These are phyloP conservation scores for Trypanosoma platydactyli DNA, from an alignment of 208 protist genomes.

Conservation along the genomic window DNA sequence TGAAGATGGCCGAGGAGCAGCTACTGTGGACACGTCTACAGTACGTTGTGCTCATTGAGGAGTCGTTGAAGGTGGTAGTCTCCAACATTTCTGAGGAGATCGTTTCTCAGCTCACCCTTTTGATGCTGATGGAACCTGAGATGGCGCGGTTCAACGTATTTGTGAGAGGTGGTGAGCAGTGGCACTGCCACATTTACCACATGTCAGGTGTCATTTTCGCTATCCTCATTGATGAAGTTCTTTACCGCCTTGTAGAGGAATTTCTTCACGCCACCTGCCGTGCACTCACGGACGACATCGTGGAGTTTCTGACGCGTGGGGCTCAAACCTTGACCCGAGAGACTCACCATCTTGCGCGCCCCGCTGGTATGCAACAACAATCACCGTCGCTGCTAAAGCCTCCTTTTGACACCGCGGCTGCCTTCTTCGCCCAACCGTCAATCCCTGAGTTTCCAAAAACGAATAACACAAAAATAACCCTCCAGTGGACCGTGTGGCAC, in stretches of 20 bases:
- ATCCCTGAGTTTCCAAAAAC: background rate
- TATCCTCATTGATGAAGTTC: constrained; percentile 1
- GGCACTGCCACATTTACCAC: constrained; percentile 15
- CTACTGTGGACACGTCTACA: constrained; percentile 21
- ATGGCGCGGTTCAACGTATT: constrained; percentile 13
- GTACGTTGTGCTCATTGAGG: constrained; percentile 21
- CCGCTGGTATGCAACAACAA: background rate
- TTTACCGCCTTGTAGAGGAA: constrained; percentile 2
- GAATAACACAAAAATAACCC: constrained; percentile 15
- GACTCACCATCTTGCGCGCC: background rate
- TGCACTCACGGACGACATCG: constrained; percentile 15
- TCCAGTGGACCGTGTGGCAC: constrained; percentile 29
- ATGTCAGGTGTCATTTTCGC: constrained; percentile 8
- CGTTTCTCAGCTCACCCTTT: constrained; percentile 9
- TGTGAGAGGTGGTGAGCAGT: background rate
- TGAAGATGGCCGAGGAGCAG: constrained; percentile 9
- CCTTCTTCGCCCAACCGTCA: background rate
- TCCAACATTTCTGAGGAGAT: constrained; percentile 3
- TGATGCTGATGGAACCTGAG: constrained; percentile 26
- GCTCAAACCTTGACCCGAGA: constrained; percentile 4
- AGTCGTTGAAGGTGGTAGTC: constrained; percentile 26
- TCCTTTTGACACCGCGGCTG: background rate
- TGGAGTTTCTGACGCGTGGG: constrained; percentile 14
- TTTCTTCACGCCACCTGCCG: constrained; percentile 8
- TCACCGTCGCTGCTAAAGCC: background rate